phyloP scores from a whole-genome alignment of 2,329 filamentous ascomycete genomes.

The Daldinia sp. region DNA sequence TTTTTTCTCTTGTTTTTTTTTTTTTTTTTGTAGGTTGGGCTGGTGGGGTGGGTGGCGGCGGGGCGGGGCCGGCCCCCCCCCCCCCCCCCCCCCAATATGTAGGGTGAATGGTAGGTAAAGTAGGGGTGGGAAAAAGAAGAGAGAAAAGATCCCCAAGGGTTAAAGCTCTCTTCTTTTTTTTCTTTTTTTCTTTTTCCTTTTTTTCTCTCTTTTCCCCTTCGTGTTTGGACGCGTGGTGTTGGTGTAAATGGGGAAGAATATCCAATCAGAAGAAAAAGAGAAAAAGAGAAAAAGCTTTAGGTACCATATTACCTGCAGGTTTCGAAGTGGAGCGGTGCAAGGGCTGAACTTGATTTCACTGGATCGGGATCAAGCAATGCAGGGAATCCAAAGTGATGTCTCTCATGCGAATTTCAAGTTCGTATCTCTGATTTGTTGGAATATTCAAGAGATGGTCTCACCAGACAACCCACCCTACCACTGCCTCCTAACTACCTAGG shows the following conservation, averaged over 20 bases:
- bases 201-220: conserved; percentile 11
- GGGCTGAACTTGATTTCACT: conserved; percentile 28
- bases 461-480: no score
- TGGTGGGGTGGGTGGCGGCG: no score
- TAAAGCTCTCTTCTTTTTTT: not conserved
- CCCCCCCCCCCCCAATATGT: no score
- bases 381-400: conserved; percentile 32
- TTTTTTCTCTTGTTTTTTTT: no score
- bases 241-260: conserved; percentile 34
- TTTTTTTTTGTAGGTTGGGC: no score
- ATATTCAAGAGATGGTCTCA: conserved; percentile 36
- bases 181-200: not conserved
- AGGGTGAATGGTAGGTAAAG: not conserved
- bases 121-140: no score
- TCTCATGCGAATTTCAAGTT: conserved; percentile 37
- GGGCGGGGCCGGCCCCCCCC: no score
- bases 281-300: not conserved
- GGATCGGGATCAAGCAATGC: conserved; percentile 33
- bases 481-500: conserved; percentile 8
- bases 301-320: conserved; percentile 25
- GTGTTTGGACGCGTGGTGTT: conserved; percentile 47
- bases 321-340: conserved; percentile 26
- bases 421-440: conserved; percentile 33
- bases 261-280: conserved; percentile 22
- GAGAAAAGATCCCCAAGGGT: no score